Conservation (phyloP, 2,329 filamentous ascomycete genomes). For the Acephala macrosclerotiorum region DNA sequence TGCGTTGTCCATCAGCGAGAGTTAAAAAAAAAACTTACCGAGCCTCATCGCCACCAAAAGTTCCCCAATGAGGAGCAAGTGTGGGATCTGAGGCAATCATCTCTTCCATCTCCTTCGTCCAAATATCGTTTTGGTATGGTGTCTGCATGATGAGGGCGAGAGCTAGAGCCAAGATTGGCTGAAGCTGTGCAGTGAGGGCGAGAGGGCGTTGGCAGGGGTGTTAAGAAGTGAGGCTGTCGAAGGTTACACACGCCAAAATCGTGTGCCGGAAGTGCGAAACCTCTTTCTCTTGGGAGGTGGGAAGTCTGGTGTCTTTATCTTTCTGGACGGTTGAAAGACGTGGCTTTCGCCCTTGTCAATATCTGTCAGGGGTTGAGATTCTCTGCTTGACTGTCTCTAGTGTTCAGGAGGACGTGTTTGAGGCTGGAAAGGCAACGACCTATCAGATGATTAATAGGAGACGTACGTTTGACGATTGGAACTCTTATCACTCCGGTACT, state of each 20-base stretch:
- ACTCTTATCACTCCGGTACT: background rate
- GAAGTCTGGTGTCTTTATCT: background rate
- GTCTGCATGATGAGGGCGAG: conserved; percentile 11
- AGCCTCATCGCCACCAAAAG: conserved; percentile 17
- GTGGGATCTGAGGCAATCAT: conserved; percentile 1
- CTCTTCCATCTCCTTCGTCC: conserved; percentile 6
- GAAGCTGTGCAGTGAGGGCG: conserved; percentile 6
- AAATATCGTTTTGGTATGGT: conserved; percentile 5
- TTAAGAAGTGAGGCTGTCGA: background rate
- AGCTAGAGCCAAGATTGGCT: background rate
- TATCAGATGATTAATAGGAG: background rate
- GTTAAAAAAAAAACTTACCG: conserved; percentile 20
- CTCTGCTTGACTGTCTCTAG: background rate
- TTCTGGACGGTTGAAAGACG: background rate
- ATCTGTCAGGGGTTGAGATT: background rate
- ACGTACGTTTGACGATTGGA: background rate
- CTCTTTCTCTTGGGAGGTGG: background rate
- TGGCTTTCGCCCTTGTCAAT: background rate
- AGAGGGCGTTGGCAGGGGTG: conserved; percentile 9
- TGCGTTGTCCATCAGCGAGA: too few relatives aligned
- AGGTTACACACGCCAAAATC: background rate
- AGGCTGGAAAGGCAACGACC: background rate
- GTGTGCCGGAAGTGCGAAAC: conserved; percentile 5
- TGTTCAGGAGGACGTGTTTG: background rate
- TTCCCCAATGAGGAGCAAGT: background rate